phyloP scores from a whole-genome alignment of 306 rosid species.

The Datisca glomerata region DNA sequence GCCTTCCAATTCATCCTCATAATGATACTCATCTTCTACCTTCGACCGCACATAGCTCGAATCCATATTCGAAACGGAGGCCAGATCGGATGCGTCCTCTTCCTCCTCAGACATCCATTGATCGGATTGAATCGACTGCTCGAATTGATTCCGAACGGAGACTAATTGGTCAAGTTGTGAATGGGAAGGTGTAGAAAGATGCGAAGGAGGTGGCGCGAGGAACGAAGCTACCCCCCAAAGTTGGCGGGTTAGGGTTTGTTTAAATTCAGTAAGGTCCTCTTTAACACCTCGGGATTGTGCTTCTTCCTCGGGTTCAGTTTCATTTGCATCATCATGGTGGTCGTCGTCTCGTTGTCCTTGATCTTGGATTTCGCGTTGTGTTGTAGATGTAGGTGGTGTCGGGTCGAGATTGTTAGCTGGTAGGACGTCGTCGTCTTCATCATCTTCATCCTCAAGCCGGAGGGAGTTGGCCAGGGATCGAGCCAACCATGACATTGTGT shows the following conservation, averaged over 20 bases:
- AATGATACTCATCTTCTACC: constrained; percentile 17
- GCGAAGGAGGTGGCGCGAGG: constrained; percentile 84
- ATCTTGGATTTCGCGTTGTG: constrained; percentile 7
- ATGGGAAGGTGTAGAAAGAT: not conserved
- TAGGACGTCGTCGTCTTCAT: constrained; percentile 28
- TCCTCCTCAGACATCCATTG: too few relatives aligned
- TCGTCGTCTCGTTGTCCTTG: constrained; percentile 3
- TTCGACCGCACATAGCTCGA: constrained; percentile 14
- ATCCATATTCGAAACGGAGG: constrained; percentile 10
- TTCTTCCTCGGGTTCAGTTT: constrained; percentile 18
- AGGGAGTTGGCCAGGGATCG: constrained; percentile 66
- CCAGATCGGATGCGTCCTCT: constrained; percentile 11
- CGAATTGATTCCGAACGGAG: not conserved
- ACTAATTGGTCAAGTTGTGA: not conserved
- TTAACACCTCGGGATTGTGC: constrained; percentile 53
- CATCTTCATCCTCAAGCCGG: constrained; percentile 42
- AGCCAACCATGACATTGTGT: constrained; percentile 74
- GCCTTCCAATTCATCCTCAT: constrained; percentile 15
- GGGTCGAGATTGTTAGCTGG: constrained; percentile 3
- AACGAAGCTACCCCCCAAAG: constrained; percentile 85
- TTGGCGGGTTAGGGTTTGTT: constrained; percentile 75
- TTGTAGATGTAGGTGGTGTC: constrained; percentile 22
- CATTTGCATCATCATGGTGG: constrained; percentile 14
- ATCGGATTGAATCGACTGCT: too few relatives aligned
- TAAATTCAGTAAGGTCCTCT: constrained; percentile 72